Evolutionary conservation across 768 basidiomycete species (phyloP), one percentile per base, ranked within the genome.

Genomic region (Termitomyces sp.): DNA sequence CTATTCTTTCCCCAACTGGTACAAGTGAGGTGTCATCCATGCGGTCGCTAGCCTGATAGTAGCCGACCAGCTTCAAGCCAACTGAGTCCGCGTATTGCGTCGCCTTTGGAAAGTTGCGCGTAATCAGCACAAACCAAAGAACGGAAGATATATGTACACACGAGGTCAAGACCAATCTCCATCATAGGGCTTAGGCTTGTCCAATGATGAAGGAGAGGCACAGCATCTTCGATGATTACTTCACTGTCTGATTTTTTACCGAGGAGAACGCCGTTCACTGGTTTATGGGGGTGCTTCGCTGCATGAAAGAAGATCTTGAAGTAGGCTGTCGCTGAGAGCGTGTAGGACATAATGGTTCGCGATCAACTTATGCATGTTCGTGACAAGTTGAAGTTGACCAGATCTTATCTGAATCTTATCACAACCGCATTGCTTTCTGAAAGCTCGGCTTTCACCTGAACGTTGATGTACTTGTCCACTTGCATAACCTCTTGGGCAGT

Each of bases 161-260:
- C 89, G 64, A 90, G 71, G 62, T 89, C 88, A 39, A 91, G 77
- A 23, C 89, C 91, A 56, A 90, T 84, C 66, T 91, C 89, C 86
- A 91, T 91, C 85, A 88, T 88, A 3, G 89, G 88, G 57, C 85
- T 88, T 50, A 94, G 75, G 61, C 80, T 85, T 7, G 89, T 90
- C 90, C 90, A 93, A 65, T 91, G 85, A 64, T 94, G 91, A 48
- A 91, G 78, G 33, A 94, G 75, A 15, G 91, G 91, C 36, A 94
- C 74, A 3, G 84, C 79, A 63, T 93, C 89, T 46, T 74, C 70
- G 46, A 88, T 78, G 51, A 67, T 66, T 40, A 89, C 78, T 1
- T 63, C 62, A 20, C 68, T 65, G 2, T 69, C 50, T 16, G 63
- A 53, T 43, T 72, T 66, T 31, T 73, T 79, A 33, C 89, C 89